phyloP scores from a whole-genome alignment of 257 asterid species.

The Solanum sejunctum region DNA sequence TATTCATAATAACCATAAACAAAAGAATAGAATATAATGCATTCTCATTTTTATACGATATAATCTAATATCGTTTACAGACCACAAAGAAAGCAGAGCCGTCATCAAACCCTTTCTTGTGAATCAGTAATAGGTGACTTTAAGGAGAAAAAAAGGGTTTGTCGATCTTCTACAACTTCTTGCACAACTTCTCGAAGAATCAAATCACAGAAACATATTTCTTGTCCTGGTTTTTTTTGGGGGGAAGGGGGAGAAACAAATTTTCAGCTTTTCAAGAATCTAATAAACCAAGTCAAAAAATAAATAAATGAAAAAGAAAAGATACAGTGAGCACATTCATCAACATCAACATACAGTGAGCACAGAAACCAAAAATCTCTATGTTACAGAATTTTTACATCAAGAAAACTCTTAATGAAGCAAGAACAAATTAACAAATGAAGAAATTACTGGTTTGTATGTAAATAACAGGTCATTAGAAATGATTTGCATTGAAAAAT shows the following conservation, averaged over 20 bases:
- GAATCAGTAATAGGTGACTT: neutral
- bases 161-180: neutral
- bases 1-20: neutral
- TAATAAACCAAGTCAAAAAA: neutral
- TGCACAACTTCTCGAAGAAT: neutral
- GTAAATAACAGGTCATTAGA: neutral
- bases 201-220: neutral
- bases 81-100: neutral
- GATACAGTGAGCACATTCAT: neutral
- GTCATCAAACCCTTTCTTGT: neutral
- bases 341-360: no score
- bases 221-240: neutral
- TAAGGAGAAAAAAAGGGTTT: neutral
- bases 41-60: neutral
- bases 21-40: neutral
- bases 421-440: neutral
- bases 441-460: neutral
- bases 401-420: neutral
- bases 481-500: neutral
- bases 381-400: neutral
- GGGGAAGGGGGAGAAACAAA: no score
- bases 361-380: neutral
- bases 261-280: neutral
- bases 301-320: neutral
- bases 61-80: neutral